Base-by-base conservation (phyloP, 768 basidiomycete species). In the Suillus cothurnatus region DNA sequence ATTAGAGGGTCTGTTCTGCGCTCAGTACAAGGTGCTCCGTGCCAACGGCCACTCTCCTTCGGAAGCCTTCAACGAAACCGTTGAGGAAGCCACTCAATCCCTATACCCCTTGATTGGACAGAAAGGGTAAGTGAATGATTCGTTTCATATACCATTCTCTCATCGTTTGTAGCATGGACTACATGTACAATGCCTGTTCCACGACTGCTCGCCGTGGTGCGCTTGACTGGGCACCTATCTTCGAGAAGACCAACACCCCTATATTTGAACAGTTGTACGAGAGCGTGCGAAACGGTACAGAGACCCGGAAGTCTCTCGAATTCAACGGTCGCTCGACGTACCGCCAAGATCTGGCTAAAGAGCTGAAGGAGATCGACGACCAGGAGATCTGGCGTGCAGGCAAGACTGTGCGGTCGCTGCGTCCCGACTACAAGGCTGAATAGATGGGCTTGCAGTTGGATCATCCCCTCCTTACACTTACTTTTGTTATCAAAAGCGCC, bases 31-130 rank as follows among this genome's bases (percentile, higher is more conserved):
- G 85, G 92, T 97, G 65, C 92, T 97, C 73, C 94, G 95, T 76
- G 92, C 91, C 76, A 97, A 97, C 76, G 95, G 95, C 63, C 97
- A 99, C 86, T 82, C 88, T 6, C 97, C 97, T 62, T 99, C 97
- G 52, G 97, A 99, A 78, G 96, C 96, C 59, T 99, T 99, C 89
- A 99, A 99, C 81, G 97, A 99, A 85, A 99, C 97, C 65, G 97
- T 99, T 66, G 97, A 99, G 81, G 97, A 99, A 82, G 97, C 97
- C 21, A 99, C 97, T 52, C 96, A 99, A 77, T 97, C 95, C 38
- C 88, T 99, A 68, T 98, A 94, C 85, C 97, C 97, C 66, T 80
- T 99, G 78, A 95, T 99, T 73, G 97, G 97, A 70, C 86, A 91
- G 74, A 92, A 97, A 77, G 95, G 95, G 91, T 93, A 77, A 61